A percentile compares a stretch with the other conserved stretches of the same genome.
These are phyloP conservation scores for Kodamaea arcana DNA, from an alignment of 1,139 yeast genomes.

Conservation along the genomic window DNA sequence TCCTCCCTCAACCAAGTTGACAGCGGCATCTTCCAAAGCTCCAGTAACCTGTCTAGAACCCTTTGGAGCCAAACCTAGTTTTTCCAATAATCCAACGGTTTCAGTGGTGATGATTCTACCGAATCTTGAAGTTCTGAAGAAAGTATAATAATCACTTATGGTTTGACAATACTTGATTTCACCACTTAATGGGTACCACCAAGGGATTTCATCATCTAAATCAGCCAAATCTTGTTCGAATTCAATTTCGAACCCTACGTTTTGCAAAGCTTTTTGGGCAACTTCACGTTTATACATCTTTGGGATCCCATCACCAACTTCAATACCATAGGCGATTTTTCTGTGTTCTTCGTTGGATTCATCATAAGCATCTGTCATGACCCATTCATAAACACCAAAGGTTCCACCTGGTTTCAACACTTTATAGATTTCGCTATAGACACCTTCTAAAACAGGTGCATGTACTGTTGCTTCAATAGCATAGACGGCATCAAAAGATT, in stretches of 20 bases:
- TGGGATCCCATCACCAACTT: conserved; percentile 98
- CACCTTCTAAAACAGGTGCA: conserved; percentile 96
- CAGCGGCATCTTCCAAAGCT: conserved; percentile 96
- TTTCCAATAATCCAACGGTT: conserved; percentile 77
- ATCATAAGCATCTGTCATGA: conserved; percentile 92
- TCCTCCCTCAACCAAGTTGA: conserved; percentile 93
- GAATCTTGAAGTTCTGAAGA: conserved; percentile 79
- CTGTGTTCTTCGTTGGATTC: conserved; percentile 86
- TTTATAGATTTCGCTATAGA: conserved; percentile 89
- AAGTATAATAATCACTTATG: conserved; percentile 72
- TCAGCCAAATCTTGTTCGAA: conserved; percentile 81
- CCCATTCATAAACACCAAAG: conserved; percentile 99
- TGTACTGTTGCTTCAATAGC: conserved; percentile 99
- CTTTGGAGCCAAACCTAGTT: conserved; percentile 83
- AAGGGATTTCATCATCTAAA: conserved; percentile 79
- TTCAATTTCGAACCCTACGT: conserved; percentile 82
- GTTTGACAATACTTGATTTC: conserved; percentile 86
- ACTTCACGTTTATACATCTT: conserved; percentile 87
- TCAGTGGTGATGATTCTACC: conserved; percentile 87
- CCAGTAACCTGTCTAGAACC: conserved; percentile 88
- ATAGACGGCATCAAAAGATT: conserved; percentile 90
- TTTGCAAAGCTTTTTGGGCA: conserved; percentile 80
- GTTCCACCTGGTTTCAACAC: conserved; percentile 97
- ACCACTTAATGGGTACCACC: conserved; percentile 97
- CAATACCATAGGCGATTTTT: conserved; percentile 94